Evolutionary conservation across 2,329 filamentous ascomycete species (phyloP), one percentile per base, ranked within the genome.

Genomic region (Zymoseptoria pseudotritici): DNA sequence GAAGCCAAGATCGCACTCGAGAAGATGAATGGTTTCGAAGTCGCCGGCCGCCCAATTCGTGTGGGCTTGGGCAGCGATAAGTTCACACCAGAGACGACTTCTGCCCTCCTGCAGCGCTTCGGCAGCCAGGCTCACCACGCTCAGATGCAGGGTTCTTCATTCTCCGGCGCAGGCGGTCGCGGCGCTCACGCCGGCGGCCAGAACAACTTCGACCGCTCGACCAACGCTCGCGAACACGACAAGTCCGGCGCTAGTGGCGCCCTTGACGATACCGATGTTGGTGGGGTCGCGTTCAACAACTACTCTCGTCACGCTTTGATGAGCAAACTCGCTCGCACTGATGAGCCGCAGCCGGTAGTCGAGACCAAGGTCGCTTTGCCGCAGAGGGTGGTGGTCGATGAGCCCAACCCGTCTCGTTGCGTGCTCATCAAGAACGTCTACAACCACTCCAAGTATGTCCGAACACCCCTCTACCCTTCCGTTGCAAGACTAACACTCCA

Each of bases 61-160:
- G 95, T 99, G 76, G 94, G 94, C 77, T 90, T 99, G 80, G 94
- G 94, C 78, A 99, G 97, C 81, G 94, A 99, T 89, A 97, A 97
- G 85, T 97, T 97, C 79, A 97, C 92, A 78, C 89, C 92, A 72
- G 94, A 97, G 80, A 94, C 91, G 77, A 96, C 91, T 77, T 89
- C 91, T 75, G 92, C 90, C 78, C 85, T 96, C 74, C 81, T 96
- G 73, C 91, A 95, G 80, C 91, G 91, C 78, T 95, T 96, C 81
- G 89, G 91, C 76, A 88, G 89, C 73, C 87, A 89, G 76, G 86
- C 80, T 72, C 79, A 78, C 66, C 49, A 63, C 54, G 58, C 70
- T 69, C 65, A 75, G 85, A 77, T 82, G 83, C 77, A 71, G 61
- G 70, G 70, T 49, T 97, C 92, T 64, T 86, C 89, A 56, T 96